phyloP scores from a whole-genome alignment of 768 basidiomycete species.

The Boletus rubroflammeus region DNA sequence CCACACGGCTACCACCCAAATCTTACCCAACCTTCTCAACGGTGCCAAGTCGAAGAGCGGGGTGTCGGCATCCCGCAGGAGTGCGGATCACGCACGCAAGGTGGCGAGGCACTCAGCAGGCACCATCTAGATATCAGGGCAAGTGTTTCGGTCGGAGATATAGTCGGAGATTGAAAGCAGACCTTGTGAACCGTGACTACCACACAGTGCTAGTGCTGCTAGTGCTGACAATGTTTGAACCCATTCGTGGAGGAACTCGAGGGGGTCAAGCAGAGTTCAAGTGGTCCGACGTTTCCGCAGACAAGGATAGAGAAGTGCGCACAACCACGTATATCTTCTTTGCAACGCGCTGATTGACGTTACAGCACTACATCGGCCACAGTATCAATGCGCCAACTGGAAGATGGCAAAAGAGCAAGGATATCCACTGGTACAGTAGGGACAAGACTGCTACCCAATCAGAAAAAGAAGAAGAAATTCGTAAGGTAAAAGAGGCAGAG shows the following conservation, averaged over 20 bases:
- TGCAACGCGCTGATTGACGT: neutral
- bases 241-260: constrained; percentile 82
- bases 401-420: constrained; percentile 97
- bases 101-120: neutral
- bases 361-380: constrained; percentile 90
- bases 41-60: neutral
- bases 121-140: constrained; percentile 13
- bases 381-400: constrained; percentile 94
- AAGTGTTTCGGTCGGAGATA: constrained; percentile 21
- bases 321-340: neutral
- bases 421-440: constrained; percentile 92
- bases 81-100: constrained; percentile 18
- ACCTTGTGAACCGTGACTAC: neutral
- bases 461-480: constrained; percentile 69
- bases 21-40: constrained; percentile 4
- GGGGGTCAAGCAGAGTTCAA: constrained; percentile 92
- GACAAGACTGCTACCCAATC: constrained; percentile 43
- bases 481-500: constrained; percentile 80
- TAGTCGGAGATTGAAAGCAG: constrained; percentile 9
- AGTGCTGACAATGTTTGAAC: constrained; percentile 58
- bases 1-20: neutral
- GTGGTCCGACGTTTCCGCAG: constrained; percentile 86
- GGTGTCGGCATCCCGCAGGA: constrained; percentile 19
- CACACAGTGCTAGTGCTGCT: neutral
- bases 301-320: constrained; percentile 87